Percentiles rank a stretch among this genome's conserved stretches.
Evolutionary conservation across 768 basidiomycete species (phyloP).

Genomic region (Kwoniella pini): DNA sequence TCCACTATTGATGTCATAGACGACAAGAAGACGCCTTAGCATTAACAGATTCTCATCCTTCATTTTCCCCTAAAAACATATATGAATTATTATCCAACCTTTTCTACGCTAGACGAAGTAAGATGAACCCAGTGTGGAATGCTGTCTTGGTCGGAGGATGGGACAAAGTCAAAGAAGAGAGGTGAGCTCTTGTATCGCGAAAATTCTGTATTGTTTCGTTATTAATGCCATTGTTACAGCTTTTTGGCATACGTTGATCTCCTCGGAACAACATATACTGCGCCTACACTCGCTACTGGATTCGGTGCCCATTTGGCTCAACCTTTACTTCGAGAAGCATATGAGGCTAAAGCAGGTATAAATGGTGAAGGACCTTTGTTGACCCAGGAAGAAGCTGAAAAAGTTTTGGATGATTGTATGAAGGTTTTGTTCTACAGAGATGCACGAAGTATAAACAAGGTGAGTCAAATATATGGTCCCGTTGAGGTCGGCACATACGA

Average conservation of each 20-base stretch:
- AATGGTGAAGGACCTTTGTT: constrained; percentile 57
- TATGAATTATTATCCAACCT: constrained; percentile 88
- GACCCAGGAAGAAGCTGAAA: constrained; percentile 74
- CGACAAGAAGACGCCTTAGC: constrained; percentile 61
- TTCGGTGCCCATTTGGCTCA: constrained; percentile 92
- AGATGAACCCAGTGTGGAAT: constrained; percentile 96
- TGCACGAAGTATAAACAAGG: constrained; percentile 93
- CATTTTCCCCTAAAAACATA: constrained; percentile 80
- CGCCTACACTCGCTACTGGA: constrained; percentile 91
- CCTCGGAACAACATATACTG: constrained; percentile 91
- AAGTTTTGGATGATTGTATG: constrained; percentile 82
- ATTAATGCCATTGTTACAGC: constrained; percentile 56
- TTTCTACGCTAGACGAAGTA: constrained; percentile 83
- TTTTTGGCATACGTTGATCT: constrained; percentile 94
- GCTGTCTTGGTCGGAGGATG: constrained; percentile 87
- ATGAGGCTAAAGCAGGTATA: constrained; percentile 74
- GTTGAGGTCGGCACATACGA: no score
- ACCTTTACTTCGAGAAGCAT: constrained; percentile 84
- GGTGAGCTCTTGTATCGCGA: constrained; percentile 57
- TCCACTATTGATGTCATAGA: constrained; percentile 30
- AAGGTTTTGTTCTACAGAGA: constrained; percentile 95
- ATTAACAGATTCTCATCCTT: constrained; percentile 76
- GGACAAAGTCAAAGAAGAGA: constrained; percentile 68
- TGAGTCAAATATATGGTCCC: constrained; percentile 55
- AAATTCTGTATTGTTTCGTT: neutral